phyloP scores from a whole-genome alignment of 2,329 filamentous ascomycete species.

The Arachnopeziza araneosa region DNA sequence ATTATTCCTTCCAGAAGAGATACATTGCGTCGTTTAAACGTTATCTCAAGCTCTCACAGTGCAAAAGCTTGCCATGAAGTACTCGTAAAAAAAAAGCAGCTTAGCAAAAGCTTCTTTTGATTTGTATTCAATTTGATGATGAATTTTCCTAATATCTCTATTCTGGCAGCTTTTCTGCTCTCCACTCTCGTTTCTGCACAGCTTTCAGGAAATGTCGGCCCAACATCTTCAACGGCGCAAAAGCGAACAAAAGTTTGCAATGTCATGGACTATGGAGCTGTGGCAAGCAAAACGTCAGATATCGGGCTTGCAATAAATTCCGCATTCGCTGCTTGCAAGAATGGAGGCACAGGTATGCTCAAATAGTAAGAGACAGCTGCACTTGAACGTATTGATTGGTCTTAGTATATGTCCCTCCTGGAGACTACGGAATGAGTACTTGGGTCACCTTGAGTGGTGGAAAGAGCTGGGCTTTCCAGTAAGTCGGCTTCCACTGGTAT shows the following conservation, averaged over 20 bases:
- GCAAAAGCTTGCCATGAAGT: too few relatives aligned
- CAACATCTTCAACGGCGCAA: slow-evolving; percentile 19
- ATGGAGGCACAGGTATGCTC: slow-evolving; percentile 32
- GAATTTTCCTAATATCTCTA: not conserved
- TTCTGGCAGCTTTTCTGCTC: slow-evolving; percentile 4
- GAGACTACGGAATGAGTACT: slow-evolving; percentile 37
- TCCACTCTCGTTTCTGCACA: slow-evolving; percentile 14
- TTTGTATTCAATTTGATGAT: not conserved
- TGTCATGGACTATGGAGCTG: slow-evolving; percentile 42
- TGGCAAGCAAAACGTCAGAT: slow-evolving; percentile 40
- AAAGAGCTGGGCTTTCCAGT: slow-evolving; percentile 42
- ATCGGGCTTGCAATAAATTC: slow-evolving; percentile 37
- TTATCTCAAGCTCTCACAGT: not conserved
- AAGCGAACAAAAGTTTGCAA: slow-evolving; percentile 34
- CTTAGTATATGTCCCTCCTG: slow-evolving; percentile 20
- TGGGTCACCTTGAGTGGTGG: slow-evolving; percentile 45
- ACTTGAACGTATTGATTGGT: not conserved
- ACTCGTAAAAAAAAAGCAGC: too few relatives aligned
- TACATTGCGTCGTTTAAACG: not conserved
- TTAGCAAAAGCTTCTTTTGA: not conserved
- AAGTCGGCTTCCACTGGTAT: slow-evolving; percentile 15
- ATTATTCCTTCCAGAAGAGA: not conserved
- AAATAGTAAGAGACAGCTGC: not conserved
- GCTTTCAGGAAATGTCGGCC: slow-evolving; percentile 24
- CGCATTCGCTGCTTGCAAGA: slow-evolving; percentile 40